Conservation (phyloP, 192 early-diverging fungal species). For the Rhizophagus sp. region DNA sequence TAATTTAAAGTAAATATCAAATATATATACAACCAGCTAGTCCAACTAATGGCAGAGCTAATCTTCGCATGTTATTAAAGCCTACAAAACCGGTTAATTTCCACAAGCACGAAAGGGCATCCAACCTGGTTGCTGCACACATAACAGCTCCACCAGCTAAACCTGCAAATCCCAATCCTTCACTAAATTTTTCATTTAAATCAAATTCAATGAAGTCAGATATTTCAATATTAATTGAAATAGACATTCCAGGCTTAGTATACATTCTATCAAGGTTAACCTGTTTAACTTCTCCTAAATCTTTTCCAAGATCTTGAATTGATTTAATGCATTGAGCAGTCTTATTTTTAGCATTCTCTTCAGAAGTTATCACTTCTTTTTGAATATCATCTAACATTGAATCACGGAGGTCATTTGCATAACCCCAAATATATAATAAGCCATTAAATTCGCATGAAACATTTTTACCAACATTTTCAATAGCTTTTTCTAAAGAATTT, state of each 20-base stretch:
- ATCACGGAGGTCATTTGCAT: slow-evolving; percentile 78
- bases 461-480: slow-evolving; percentile 69
- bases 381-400: slow-evolving; percentile 65
- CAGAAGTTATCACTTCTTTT: slow-evolving; percentile 62
- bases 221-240: slow-evolving; percentile 38
- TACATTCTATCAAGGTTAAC: slow-evolving; percentile 17
- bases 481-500: slow-evolving; percentile 47
- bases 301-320: slow-evolving; percentile 42
- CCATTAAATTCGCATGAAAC: slow-evolving; percentile 76
- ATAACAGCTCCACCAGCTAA: slow-evolving; percentile 44
- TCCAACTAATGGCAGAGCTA: slow-evolving; percentile 59
- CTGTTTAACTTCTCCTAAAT: slow-evolving; percentile 15
- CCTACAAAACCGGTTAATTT: slow-evolving; percentile 60
- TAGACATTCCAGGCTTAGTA: slow-evolving; percentile 29
- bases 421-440: slow-evolving; percentile 80
- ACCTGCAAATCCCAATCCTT: slow-evolving; percentile 41
- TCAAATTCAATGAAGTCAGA: slow-evolving; percentile 48
- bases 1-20: background rate
- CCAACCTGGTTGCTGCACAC: slow-evolving; percentile 47
- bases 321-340: slow-evolving; percentile 42
- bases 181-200: slow-evolving; percentile 39
- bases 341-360: slow-evolving; percentile 53
- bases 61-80: slow-evolving; percentile 60
- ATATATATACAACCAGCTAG: slow-evolving; percentile 52
- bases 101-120: slow-evolving; percentile 40